These are phyloP conservation scores for Colletotrichum destructivum DNA, from an alignment of 2,329 filamentous ascomycete genomes.

Conservation along the genomic window DNA sequence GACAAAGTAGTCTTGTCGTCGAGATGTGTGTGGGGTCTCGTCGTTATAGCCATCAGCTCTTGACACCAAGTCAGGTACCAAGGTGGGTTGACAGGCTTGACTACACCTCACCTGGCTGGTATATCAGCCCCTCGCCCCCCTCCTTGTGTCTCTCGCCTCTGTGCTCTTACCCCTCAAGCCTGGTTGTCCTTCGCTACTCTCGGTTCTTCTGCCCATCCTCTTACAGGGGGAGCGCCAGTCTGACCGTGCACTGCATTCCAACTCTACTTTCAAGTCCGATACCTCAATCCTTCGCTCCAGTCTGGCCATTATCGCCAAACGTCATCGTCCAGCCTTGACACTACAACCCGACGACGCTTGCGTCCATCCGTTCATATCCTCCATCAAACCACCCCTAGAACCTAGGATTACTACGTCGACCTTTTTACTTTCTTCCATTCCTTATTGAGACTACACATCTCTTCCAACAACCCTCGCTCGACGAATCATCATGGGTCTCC, in stretches of 20 bases:
- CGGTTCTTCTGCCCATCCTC: slow-evolving; percentile 1
- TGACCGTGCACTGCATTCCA: slow-evolving; percentile 21
- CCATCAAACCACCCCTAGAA: neutral
- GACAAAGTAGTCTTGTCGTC: slow-evolving; percentile 14
- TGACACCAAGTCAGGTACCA: neutral
- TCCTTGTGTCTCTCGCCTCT: neutral
- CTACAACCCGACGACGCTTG: neutral
- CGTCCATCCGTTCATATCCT: neutral
- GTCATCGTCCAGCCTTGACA: neutral
- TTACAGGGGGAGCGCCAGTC: neutral
- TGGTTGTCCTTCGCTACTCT: slow-evolving; percentile 11
- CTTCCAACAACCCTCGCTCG: neutral
- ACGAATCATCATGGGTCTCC: slow-evolving; percentile 50
- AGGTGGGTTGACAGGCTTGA: neutral
- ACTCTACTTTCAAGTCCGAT: neutral
- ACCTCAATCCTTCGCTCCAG: neutral
- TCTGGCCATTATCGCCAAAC: neutral
- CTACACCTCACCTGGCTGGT: neutral
- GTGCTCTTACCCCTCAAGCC: neutral
- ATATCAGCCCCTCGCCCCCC: slow-evolving; percentile 23
- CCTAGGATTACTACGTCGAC: slow-evolving; percentile 1
- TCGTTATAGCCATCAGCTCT: slow-evolving; percentile 2
- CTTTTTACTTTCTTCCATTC: neutral
- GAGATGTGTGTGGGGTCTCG: slow-evolving; percentile 11
- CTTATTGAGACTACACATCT: neutral